Conservation (phyloP, 2,329 filamentous ascomycete genomes). For the Xylariaceae sp. region DNA sequence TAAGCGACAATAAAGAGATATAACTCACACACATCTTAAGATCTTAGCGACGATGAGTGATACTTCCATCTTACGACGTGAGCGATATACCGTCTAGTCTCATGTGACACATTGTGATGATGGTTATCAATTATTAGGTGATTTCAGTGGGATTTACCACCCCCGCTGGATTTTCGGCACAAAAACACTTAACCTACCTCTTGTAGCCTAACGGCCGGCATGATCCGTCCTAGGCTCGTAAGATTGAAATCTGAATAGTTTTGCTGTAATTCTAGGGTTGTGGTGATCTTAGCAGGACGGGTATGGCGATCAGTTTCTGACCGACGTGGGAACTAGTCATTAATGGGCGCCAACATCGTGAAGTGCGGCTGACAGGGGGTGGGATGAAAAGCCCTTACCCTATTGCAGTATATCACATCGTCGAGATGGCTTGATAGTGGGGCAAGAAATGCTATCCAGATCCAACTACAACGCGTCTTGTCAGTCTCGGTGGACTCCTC, state of each 20-base stretch:
- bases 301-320: neutral
- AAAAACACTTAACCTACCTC: no score
- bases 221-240: neutral
- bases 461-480: conserved; percentile 2
- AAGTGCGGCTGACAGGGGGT: conserved; percentile 7
- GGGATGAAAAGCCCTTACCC: conserved; percentile 20
- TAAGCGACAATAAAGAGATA: neutral
- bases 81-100: neutral
- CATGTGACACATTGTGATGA: neutral
- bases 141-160: no score
- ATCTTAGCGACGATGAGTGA: no score
- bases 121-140: neutral
- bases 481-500: conserved; percentile 13
- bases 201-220: neutral
- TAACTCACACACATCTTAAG: no score
- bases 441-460: conserved; percentile 6
- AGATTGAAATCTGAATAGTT: neutral
- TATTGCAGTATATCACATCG: conserved; percentile 12
- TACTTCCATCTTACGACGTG: no score
- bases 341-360: neutral
- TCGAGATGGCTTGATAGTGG: conserved; percentile 20
- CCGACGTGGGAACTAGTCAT: neutral
- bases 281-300: neutral
- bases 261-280: neutral
- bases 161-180: no score